Evolutionary conservation across 2,329 filamentous ascomycete species (phyloP), one percentile per base, ranked within the genome.

Genomic region (Periconia digitata): DNA sequence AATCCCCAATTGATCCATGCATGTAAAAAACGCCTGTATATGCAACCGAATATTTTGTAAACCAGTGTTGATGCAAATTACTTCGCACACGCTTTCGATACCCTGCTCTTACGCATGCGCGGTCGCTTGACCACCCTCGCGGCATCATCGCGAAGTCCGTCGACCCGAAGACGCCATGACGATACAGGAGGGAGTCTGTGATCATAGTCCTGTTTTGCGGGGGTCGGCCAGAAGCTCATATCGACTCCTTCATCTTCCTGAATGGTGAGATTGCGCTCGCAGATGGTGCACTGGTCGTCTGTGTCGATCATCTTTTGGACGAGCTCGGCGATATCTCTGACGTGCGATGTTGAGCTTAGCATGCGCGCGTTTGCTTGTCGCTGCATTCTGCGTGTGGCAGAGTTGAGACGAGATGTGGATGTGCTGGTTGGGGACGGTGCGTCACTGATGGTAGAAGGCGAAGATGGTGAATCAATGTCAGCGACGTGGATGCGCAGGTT

Each of bases 291-390:
- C 49, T 77, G 75, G 49, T 76, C 70, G 41, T 69, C 64, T 29
- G 58, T 54, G 2, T 71, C 56, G 44, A 75, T 64, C 68, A 77
- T 75, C 49, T 68, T 68, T 49, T 70, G 58, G 20, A 76, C 72
- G 15, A 77, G 65, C 21, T 63, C 60, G 12, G 71, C 67, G 38
- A 76, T 72, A 55, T 76, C 73, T 20, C 66, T 64, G 29, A 69
- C 59, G 49, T 75, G 72, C 4, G 69, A 60, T 3, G 66, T 46
- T 47, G 60, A 66, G 67, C 72, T 76, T 43, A 76, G 70, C 51
- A 74, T 54, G 40, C 72, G 66, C 24, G 68, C 67, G 56, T 67
- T 72, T 20, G 63, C 57, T 53, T 76, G 74, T 35, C 74, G 67
- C 47, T 71, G 71, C 58, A 67, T 63, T 29, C 74, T 62, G 20